Conservation (phyloP, 2,329 filamentous ascomycete species). For the Pseudocercospora fijiensis region DNA sequence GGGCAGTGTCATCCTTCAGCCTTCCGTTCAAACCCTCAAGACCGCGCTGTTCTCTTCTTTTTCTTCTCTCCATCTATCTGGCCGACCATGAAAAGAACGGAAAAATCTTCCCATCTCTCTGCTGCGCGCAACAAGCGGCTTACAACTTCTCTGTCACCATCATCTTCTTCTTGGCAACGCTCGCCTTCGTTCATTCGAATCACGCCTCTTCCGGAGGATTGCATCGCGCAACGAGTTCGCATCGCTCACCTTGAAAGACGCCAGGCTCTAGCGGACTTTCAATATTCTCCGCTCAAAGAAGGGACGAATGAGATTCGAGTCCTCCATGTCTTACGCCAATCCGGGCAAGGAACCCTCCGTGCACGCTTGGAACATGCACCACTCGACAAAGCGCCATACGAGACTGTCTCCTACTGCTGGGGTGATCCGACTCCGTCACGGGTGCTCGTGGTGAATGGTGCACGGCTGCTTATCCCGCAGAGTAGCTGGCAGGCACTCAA, state of each 20-base stretch:
- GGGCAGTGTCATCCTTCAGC: background rate
- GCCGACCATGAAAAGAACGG: no score
- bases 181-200: no score
- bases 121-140: no score
- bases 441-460: background rate
- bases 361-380: background rate
- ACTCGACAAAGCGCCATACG: background rate
- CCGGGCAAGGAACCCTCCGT: background rate
- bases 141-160: no score
- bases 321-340: background rate
- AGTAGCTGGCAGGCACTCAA: background rate
- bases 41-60: background rate
- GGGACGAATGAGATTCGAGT: background rate
- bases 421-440: background rate
- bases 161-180: no score
- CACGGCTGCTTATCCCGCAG: background rate
- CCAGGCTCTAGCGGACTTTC: background rate
- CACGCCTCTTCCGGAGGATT: background rate
- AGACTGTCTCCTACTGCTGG: conserved; percentile 1
- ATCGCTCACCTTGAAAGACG: no score
- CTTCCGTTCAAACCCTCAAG: background rate
- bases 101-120: no score
- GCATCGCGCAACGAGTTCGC: no score
- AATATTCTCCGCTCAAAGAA: background rate
- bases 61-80: no score